Base-by-base conservation (phyloP, 2,329 filamentous ascomycete species). In the Colletotrichum lini region DNA sequence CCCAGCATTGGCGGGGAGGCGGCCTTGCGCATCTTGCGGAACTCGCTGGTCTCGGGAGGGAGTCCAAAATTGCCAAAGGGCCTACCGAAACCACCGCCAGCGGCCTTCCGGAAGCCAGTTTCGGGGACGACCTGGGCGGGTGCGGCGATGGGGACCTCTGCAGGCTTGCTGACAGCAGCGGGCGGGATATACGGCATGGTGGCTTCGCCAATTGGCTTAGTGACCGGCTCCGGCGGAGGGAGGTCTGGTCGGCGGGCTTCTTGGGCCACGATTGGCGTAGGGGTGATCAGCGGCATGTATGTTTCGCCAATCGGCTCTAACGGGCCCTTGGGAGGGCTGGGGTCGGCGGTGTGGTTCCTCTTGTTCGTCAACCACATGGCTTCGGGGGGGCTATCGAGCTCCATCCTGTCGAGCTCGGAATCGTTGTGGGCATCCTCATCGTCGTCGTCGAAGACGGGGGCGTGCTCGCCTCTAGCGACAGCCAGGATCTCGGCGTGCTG, bases 1-100 rank as follows among this genome's bases (percentile, higher is more conserved):
- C 96, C 96, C 13, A 98, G 89, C 95, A 98, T 97, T 12, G 96
- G 96, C 50, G 96, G 96, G 72, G 90, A 91, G 76, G 87, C 84
- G 26, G 84, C 85, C 74, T 87, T 82, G 70, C 87, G 87, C 77
- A 86, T 83, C 76, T 84, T 83, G 68, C 83, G 80, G 71, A 84
- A 81, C 65, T 82, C 80, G 40, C 79, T 77, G 60, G 83, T 83
- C 53, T 83, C 80, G 26, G 69, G 23, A 26, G 69, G 69, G 30
- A 72, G 65, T 50, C 76, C 79, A 40, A 83, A 79, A 66, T 78
- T 78, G 54, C 80, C 80, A 74, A 87, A 86, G 8, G 85, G 85
- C 61, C 84, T 81, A 65, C 81, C 82, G 71, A 85, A 85, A 15
- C 81, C 78, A 54, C 79, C 76, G 7, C 60, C 62, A 44, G 77